These are phyloP conservation scores for Tagetes erecta DNA, from an alignment of 129 eudicot species.

Conservation along the genomic window DNA sequence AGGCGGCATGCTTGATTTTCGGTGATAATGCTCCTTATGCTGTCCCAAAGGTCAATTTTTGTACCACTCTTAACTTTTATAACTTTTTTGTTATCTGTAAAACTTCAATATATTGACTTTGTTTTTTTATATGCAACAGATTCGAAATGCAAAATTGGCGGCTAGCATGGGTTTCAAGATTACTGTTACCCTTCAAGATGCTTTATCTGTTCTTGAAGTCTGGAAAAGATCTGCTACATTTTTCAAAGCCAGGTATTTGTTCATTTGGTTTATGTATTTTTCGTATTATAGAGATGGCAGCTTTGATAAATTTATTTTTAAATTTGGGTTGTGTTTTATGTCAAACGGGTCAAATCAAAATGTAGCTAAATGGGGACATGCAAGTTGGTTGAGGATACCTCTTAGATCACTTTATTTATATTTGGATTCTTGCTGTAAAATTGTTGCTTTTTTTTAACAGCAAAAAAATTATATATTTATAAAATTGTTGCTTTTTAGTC, in stretches of 20 bases:
- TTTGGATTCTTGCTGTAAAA: too few species aligned
- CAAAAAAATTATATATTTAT: too few species aligned
- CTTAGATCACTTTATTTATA: too few species aligned
- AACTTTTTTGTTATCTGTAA: not conserved
- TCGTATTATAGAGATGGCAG: not conserved
- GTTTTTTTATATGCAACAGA: slow-evolving; percentile 45
- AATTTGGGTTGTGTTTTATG: not conserved
- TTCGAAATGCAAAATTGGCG: slow-evolving; percentile 59
- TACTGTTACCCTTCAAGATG: slow-evolving; percentile 62
- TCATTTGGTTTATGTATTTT: not conserved
- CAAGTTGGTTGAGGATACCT: not conserved
- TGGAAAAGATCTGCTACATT: slow-evolving; percentile 64
- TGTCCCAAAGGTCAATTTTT: slow-evolving; percentile 61
- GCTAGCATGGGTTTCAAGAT: slow-evolving; percentile 66
- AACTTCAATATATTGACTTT: not conserved
- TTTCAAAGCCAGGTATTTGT: slow-evolving; percentile 65
- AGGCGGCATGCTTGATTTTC: slow-evolving; percentile 56
- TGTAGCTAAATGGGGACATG: not conserved
- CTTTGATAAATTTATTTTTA: not conserved
- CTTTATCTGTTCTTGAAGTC: slow-evolving; percentile 48
- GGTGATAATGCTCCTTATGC: slow-evolving; percentile 74
- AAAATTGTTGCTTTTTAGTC: not conserved
- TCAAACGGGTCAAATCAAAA: not conserved
- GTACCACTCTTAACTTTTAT: slow-evolving; percentile 7
- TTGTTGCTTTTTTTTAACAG: too few species aligned